Evolutionary conservation across 1,284 basidiomycete genomes (phyloP), one percentile per base, ranked within the genome.

Genomic region (Boletus mariae): DNA sequence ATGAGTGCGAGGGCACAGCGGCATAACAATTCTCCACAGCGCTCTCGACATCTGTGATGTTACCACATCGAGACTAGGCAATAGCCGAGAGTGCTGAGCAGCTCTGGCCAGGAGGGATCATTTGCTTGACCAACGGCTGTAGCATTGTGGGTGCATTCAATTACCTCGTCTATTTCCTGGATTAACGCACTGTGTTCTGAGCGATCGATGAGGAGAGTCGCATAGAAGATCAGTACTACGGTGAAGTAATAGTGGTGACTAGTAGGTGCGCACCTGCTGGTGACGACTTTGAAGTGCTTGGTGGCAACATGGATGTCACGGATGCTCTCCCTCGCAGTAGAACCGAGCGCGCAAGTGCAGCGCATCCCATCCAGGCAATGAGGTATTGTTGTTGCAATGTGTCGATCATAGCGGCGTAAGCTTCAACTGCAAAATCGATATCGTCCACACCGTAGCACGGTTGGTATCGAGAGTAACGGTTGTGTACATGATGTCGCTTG

Each of bases 291-390:
- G 15, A 41, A 46, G 38, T 63, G 57, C 44, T 15, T 51, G 29
- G 65, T 34, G 38, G 63, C 54, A 41, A 45, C 25, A 25, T 45
- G 45, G 23, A 63, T 52, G 44, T 63, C 61, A 34, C 50, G 44
- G 1, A 51, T 20, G 26, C n/a, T 53, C 42, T 3, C 46, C 61
- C 48, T 41, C 54, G 42, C 49, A 49, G 26, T 45, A n/a, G 31
- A 58, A 61, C 25, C 63, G 56, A 23, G 35, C 26, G 3, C n/a
- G 34, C 2, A 65, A 41, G 41, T 3, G 17, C 20, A 12, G 61
- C 51, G 12, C 60, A 57, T 46, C 54, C 46, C 31, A 42, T n/a
- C 32, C 53, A 56, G 8, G 41, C 35, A 25, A 46, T 2, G 9
- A 63, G 31, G n/a, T 52, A 44, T 25, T 59, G 48, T 32, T 38